Evolutionary conservation across 306 rosid species (phyloP).

Genomic region (Cyclanthera cordifolia): DNA sequence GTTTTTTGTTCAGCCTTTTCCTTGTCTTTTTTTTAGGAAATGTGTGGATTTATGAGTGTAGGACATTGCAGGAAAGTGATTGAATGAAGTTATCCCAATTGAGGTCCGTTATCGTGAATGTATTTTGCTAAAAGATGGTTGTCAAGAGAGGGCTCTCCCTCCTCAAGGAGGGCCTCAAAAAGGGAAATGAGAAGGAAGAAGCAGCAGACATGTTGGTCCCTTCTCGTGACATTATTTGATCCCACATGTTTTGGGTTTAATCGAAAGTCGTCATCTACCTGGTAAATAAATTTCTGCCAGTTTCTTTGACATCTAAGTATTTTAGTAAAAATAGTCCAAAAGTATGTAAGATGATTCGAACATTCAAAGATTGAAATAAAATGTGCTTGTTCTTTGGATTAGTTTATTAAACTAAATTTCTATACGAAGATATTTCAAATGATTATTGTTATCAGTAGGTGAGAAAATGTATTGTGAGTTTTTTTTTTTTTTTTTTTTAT

Average conservation of each 20-base stretch:
- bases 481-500: too few relatives aligned
- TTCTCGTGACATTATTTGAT: slow-evolving; percentile 4
- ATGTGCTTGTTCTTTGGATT: neutral
- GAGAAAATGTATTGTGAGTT: too few relatives aligned
- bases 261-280: too few relatives aligned
- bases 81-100: neutral
- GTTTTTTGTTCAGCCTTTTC: neutral
- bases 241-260: too few relatives aligned
- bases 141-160: neutral
- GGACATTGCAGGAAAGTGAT: neutral
- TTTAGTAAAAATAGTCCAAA: too few relatives aligned
- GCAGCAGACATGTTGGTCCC: slow-evolving; percentile 3
- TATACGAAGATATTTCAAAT: neutral
- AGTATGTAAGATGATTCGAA: too few relatives aligned
- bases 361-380: neutral
- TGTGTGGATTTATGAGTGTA: neutral
- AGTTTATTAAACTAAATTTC: neutral
- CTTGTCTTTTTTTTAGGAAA: neutral
- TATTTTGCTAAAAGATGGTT: neutral
- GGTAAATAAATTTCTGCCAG: too few relatives aligned
- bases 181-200: neutral
- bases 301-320: too few relatives aligned
- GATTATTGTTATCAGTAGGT: neutral
- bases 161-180: neutral
- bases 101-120: neutral